Base-by-base conservation (phyloP, 805 yeast genomes). In the Nakazawaea holstii region DNA sequence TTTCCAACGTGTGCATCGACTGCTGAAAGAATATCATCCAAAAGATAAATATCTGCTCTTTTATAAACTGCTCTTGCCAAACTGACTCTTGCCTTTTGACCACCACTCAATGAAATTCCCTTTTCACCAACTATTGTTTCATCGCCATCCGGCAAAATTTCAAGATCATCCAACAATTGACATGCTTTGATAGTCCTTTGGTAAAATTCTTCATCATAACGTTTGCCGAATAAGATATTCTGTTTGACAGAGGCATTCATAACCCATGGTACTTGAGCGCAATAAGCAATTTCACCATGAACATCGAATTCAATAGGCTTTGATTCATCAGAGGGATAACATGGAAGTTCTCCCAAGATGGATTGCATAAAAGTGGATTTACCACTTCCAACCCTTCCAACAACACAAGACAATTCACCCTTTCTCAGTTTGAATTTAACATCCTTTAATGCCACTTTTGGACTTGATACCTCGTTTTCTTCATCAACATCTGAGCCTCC, bases 1-100 rank as follows among this genome's bases (percentile, higher is more conserved):
- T 80, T 81, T 10, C 96, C 92, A 53, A 94, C 99, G 62, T 94
- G 99, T 57, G 90, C 97, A 67, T 94, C 99, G 37, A 94, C 99
- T 26, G 99, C 99, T 62, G 95, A 85, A 50, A 94, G 74, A 8
- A 95, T 87, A 66, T 94, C 99, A 64, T 94, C 99, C 53, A 94
- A 68, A 36, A 94, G 68, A 62, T 88, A 90, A 29, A 94, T 79
- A 60, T 94, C 98, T 3, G 98, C 95, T 54, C 98, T 76, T 10
- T 96, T 79, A 62, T 94, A 94, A 8, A 94, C 96, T 10, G 99
- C 97, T 62, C 99, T 79, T 0, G 99, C 99, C 45, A 94, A 75
- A 1, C 96, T 83, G 33, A 94, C 74, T 63, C 99, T 82, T 0
- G 99, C 98, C 73, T 94, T 94, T 66, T 94, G 99, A 39, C 99